Evolutionary conservation across 306 rosid genomes (phyloP), one percentile per base, ranked within the genome.

Genomic region (Lupinus albus): DNA sequence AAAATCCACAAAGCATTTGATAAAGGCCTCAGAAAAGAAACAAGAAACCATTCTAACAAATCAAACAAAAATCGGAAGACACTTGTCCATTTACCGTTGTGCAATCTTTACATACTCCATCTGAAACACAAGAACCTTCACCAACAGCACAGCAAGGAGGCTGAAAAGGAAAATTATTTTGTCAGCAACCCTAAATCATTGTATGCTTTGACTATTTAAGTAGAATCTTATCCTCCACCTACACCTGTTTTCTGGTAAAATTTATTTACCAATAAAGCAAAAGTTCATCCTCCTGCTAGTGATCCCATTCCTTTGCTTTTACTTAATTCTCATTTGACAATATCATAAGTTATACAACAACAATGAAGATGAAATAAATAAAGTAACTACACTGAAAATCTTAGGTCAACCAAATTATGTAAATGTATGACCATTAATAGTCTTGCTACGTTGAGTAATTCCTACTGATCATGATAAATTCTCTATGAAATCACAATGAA

Each of bases 51-150:
- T 48, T 17, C 30, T 55, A 25, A 47, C 6, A 14, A 21, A 52
- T 60, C 48, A 64, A 25, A 64, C 53, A 25, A 57, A 35, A 38
- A 52, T 46, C 60, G 57, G 62, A 8, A 68, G 17, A 66, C 18
- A 46, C n/a, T n/a, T 73, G 49, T 76, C 17, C 46, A 33, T 32
- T 87, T 88, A 93, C 99, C 90, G 96, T 93, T 58, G 97, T 93
- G 80, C 99, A 93, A 77, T 93, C 96, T 67, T 82, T 90, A 84
- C 99, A 93, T 50, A 59, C 81, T 80, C 94, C 97, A 46, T 62
- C 80, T 48, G 89, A 36, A 78, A 47, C 81, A 82, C 99, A 93
- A 51, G 85, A 58, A 59, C 80, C 88, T 41, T 73, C 93, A 59
- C 32, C 68, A 64, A 91, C 76, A 67, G 87, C 75, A 78, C 96